phyloP scores from a whole-genome alignment of 1,284 basidiomycete species.

The Kalmanozyma brasiliensis region DNA sequence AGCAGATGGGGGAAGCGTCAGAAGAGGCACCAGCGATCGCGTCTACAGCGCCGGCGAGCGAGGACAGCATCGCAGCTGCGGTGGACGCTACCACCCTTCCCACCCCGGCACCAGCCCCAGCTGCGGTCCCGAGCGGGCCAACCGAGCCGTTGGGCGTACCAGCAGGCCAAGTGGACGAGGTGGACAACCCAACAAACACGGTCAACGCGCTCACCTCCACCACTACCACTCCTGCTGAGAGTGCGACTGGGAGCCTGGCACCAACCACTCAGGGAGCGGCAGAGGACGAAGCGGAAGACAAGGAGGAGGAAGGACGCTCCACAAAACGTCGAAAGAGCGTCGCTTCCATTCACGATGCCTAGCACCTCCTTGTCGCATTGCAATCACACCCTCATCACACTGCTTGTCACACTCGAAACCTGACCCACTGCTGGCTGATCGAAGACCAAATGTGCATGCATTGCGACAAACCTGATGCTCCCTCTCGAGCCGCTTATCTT shows the following conservation, averaged over 20 bases:
- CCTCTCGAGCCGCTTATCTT: too few species aligned
- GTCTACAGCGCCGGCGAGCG: too few species aligned
- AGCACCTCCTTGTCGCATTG: too few species aligned
- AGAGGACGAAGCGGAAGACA: not conserved
- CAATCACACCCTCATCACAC: too few species aligned
- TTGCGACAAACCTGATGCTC: too few species aligned
- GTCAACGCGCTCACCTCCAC: conserved; percentile 30
- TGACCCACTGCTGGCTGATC: too few species aligned
- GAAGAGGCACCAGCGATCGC: too few species aligned
- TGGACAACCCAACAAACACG: conserved; percentile 25
- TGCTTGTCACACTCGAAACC: too few species aligned
- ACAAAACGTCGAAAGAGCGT: conserved; percentile 27
- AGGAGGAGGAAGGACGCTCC: conserved; percentile 8
- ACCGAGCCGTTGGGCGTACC: conserved; percentile 30
- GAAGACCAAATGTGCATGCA: too few species aligned
- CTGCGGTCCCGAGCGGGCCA: not conserved
- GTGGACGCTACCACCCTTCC: conserved; percentile 8
- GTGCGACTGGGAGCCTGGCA: not conserved
- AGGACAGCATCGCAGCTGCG: conserved; percentile 4
- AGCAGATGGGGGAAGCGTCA: too few species aligned
- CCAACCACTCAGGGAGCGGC: not conserved
- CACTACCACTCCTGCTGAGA: conserved; percentile 8
- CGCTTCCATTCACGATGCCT: conserved; percentile 14
- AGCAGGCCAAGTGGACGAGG: conserved; percentile 38
- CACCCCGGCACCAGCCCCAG: not conserved